phyloP scores from a whole-genome alignment of 2,329 filamentous ascomycete genomes.

The Aureobasidium sp. region DNA sequence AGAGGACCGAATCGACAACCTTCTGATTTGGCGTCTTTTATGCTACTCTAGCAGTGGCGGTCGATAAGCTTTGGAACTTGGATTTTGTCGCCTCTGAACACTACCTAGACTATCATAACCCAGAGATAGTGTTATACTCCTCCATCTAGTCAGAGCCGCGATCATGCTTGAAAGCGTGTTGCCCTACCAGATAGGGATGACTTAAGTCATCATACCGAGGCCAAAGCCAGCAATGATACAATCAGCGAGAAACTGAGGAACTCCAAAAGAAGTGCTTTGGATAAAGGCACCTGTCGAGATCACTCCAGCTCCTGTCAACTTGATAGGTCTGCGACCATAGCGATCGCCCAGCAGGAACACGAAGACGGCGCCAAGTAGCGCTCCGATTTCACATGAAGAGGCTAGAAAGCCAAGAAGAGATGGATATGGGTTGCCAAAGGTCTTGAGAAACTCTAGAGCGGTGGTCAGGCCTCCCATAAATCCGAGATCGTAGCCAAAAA shows the following conservation, averaged over 20 bases:
- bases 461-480: constrained; percentile 31
- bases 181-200: constrained; percentile 46
- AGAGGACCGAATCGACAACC: no score
- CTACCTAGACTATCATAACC: no score
- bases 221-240: constrained; percentile 42
- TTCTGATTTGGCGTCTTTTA: no score
- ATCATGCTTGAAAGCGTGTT: no score
- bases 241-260: constrained; percentile 39
- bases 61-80: no score
- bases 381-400: constrained; percentile 33
- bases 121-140: no score
- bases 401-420: constrained; percentile 28
- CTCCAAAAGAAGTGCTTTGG: constrained; percentile 35
- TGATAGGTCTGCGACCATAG: constrained; percentile 43
- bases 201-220: constrained; percentile 43
- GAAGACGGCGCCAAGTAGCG: constrained; percentile 42
- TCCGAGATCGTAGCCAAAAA: constrained; percentile 33
- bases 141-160: no score
- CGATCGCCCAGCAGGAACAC: constrained; percentile 44
- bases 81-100: no score
- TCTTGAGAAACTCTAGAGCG: constrained; percentile 22
- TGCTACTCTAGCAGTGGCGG: no score
- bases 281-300: constrained; percentile 40
- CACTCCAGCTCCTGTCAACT: constrained; percentile 40
- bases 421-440: constrained; percentile 25